These are phyloP conservation scores for Backusella tarrabulga DNA, from an alignment of 192 early-diverging fungal genomes.

Conservation along the genomic window DNA sequence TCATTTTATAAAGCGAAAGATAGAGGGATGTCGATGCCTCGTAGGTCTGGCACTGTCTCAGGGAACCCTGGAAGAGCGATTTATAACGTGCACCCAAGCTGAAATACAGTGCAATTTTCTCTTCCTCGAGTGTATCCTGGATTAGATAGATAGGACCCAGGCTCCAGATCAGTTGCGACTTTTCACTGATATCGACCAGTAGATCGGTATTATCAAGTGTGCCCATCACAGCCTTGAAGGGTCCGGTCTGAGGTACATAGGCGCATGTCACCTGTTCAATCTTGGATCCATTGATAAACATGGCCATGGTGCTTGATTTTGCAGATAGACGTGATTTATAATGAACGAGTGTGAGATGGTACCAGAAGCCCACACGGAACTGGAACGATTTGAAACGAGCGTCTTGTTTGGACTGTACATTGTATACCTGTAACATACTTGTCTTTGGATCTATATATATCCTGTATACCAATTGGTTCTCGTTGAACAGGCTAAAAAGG, in stretches of 20 bases:
- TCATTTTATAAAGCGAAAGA: slow-evolving; percentile 41
- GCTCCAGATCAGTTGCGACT: slow-evolving; percentile 47
- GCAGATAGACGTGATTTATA: slow-evolving; percentile 49
- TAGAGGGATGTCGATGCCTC: slow-evolving; percentile 58
- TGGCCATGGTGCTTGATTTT: slow-evolving; percentile 43
- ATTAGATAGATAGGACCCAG: slow-evolving; percentile 67
- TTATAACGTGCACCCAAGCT: slow-evolving; percentile 65
- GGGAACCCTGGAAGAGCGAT: slow-evolving; percentile 60
- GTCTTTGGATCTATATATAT: slow-evolving; percentile 45
- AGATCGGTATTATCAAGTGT: neutral
- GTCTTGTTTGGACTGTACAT: slow-evolving; percentile 38
- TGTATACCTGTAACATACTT: slow-evolving; percentile 42
- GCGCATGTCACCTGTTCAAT: slow-evolving; percentile 53
- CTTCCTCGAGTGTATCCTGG: slow-evolving; percentile 58
- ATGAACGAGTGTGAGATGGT: slow-evolving; percentile 67
- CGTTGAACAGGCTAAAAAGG: slow-evolving; percentile 45
- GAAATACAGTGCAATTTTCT: slow-evolving; percentile 55
- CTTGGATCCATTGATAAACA: slow-evolving; percentile 63
- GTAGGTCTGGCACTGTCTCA: slow-evolving; percentile 64
- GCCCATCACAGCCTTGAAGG: neutral
- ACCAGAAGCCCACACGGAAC: slow-evolving; percentile 60
- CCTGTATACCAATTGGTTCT: slow-evolving; percentile 36
- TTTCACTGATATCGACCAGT: slow-evolving; percentile 5
- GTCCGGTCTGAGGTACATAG: slow-evolving; percentile 42
- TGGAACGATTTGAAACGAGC: slow-evolving; percentile 49